Evolutionary conservation across 192 early-diverging fungal species (phyloP).

Genomic region (Entophlyctis helioformis): DNA sequence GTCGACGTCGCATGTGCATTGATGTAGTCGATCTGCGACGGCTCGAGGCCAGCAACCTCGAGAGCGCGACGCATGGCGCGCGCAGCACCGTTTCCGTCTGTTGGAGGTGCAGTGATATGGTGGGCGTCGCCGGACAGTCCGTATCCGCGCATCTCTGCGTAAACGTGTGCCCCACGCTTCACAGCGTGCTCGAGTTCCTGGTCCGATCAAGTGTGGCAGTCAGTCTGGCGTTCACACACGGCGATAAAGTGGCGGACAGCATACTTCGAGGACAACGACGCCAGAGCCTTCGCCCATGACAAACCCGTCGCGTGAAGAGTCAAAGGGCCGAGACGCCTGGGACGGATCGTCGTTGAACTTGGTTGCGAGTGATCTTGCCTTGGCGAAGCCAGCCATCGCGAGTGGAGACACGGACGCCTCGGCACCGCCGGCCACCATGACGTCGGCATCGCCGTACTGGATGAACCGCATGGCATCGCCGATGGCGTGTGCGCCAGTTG

Average conservation of each 20-base stretch:
- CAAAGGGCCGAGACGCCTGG: slow-evolving; percentile 85
- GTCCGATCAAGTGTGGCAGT: background rate
- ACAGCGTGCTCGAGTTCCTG: slow-evolving; percentile 73
- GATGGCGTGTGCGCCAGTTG: slow-evolving; percentile 89
- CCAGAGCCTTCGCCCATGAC: slow-evolving; percentile 92
- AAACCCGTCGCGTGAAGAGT: slow-evolving; percentile 74
- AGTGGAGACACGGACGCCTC: slow-evolving; percentile 80
- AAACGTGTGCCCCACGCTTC: slow-evolving; percentile 73
- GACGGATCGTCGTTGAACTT: slow-evolving; percentile 68
- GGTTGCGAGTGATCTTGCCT: slow-evolving; percentile 71
- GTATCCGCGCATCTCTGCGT: slow-evolving; percentile 81
- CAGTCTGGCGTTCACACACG: background rate
- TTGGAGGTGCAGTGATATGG: slow-evolving; percentile 89
- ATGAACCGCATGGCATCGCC: slow-evolving; percentile 94
- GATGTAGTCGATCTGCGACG: slow-evolving; percentile 67
- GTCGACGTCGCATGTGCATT: slow-evolving; percentile 96
- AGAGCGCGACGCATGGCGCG: slow-evolving; percentile 78
- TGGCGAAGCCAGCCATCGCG: slow-evolving; percentile 78
- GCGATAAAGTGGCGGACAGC: no score
- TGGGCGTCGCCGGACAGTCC: slow-evolving; percentile 82
- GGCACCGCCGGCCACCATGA: slow-evolving; percentile 87
- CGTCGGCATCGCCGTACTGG: slow-evolving; percentile 81
- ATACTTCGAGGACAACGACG: slow-evolving; percentile 68
- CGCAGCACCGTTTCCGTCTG: slow-evolving; percentile 74
- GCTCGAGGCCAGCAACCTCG: slow-evolving; percentile 38